Conservation (phyloP, 768 basidiomycete genomes). For the Lactifluus hygrophoroides region DNA sequence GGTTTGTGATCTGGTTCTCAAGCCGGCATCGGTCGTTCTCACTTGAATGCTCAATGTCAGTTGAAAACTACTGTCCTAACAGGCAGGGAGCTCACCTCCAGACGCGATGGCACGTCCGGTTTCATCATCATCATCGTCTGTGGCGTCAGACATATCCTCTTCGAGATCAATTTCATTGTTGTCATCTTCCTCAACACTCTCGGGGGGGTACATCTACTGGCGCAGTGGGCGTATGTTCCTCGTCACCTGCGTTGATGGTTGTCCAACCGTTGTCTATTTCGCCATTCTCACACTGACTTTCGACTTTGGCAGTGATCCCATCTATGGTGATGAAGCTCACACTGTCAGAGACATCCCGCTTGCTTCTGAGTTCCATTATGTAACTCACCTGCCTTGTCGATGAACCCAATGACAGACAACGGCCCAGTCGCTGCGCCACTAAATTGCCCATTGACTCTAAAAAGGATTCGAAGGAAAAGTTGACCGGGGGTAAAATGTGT, state of each 20-base stretch:
- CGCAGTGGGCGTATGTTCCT: too few relatives aligned
- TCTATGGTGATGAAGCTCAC: conserved; percentile 93
- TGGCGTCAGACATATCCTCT: too few relatives aligned
- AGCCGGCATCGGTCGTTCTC: too few relatives aligned
- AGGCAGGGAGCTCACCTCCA: too few relatives aligned
- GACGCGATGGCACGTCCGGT: conserved; percentile 43
- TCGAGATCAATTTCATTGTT: conserved; percentile 35
- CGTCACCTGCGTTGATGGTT: too few relatives aligned
- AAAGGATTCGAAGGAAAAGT: conserved; percentile 69
- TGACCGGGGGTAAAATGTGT: conserved; percentile 68
- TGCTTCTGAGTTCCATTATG: too few relatives aligned
- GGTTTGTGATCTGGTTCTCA: too few relatives aligned
- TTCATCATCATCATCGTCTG: conserved; percentile 40
- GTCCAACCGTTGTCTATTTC: too few relatives aligned
- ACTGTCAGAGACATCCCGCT: conserved; percentile 79
- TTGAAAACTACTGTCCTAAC: too few relatives aligned
- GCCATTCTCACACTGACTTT: conserved; percentile 58
- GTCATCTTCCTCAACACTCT: conserved; percentile 41
- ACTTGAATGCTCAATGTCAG: too few relatives aligned
- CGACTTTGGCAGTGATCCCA: conserved; percentile 95
- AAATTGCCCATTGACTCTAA: conserved; percentile 67
- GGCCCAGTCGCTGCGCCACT: conserved; percentile 28
- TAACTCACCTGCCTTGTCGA: too few relatives aligned
- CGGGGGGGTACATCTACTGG: too few relatives aligned
- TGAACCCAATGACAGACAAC: conserved; percentile 36